phyloP scores from a whole-genome alignment of 78 protist species.

The slime mould (Dictyostelium discoideum) region DNA sequence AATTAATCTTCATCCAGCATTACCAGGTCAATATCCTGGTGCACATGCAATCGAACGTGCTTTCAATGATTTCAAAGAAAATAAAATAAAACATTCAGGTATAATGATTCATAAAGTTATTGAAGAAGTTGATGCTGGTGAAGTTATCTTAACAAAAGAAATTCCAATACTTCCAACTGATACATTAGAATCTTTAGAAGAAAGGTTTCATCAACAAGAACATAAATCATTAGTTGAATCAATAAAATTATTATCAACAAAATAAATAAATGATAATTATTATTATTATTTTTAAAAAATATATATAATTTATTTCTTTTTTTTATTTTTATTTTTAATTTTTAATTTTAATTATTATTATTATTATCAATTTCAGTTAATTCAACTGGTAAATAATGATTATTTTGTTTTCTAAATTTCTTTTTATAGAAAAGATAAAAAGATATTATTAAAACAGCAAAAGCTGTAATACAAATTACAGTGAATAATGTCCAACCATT shows the following conservation, averaged over 20 bases:
- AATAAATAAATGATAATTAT: neutral
- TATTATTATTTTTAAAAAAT: neutral
- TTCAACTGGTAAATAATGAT: neutral
- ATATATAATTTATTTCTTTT: neutral
- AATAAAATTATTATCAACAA: constrained; percentile 42
- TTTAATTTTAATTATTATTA: neutral
- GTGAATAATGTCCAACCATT: neutral
- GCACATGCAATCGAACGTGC: constrained; percentile 87
- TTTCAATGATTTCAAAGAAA: constrained; percentile 68
- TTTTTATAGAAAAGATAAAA: neutral
- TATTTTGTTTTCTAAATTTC: neutral
- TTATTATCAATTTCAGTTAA: neutral
- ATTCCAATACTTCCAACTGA: constrained; percentile 79
- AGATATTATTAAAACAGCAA: neutral
- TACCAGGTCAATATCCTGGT: constrained; percentile 89
- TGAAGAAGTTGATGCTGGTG: constrained; percentile 87
- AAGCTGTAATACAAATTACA: neutral
- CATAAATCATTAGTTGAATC: constrained; percentile 81
- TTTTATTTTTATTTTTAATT: neutral
- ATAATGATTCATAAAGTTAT: constrained; percentile 88
- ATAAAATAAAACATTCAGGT: constrained; percentile 79
- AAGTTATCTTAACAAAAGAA: constrained; percentile 41
- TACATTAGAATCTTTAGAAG: constrained; percentile 75
- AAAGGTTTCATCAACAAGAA: constrained; percentile 84
- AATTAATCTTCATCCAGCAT: constrained; percentile 90